Evolutionary conservation across 257 asterid species (phyloP), one percentile per base, ranked within the genome.

Genomic region (Echites panduratus): DNA sequence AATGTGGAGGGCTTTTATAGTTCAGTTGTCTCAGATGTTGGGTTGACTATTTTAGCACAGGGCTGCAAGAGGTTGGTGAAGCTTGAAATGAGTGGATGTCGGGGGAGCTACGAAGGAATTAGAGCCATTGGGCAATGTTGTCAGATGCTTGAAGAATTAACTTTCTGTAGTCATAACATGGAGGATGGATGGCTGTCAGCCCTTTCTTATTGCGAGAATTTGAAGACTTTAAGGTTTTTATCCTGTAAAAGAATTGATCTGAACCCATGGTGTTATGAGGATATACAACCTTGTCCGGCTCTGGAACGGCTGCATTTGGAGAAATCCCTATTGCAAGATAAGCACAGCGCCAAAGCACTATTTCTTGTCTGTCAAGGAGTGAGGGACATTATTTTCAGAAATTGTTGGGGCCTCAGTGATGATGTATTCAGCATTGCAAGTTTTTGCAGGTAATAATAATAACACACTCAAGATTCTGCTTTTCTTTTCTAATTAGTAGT

Each of bases 181-280:
- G 93, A 87, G 78, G 85, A 82, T 73, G 92, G 97, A 16, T 90
- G 97, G 97, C 73, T 90, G 63, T 66, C 83, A 61, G 97, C 86
- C 67, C 90, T 90, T 74, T 73, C 93, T 0, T 85, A 68, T 40
- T 89, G 85, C 29, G 85, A 85, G 35, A 89, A 84, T 77, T 76
- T 90, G 89, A 90, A 78, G 71, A 81, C 82, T 50, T 76, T 89
- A 52, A 85, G 87, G 84, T 83, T 90, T 29, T 56, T 77, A 20
- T 89, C 89, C 2, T 90, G 97, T 77, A 84, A 76, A 77, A 84
- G 76, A 53, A 85, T 90, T 13, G 97, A 89, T 74, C 71, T 71
- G 45, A 68, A 77, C 50, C 79, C 77, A 12, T 78, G 67, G 50
- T 40, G 71, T 9, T 84, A 82, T 54, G 93, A 85, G 73, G 77